Evolutionary conservation across 306 rosid species (phyloP), one percentile per base, ranked within the genome.

Genomic region (Prunus kanzakura): DNA sequence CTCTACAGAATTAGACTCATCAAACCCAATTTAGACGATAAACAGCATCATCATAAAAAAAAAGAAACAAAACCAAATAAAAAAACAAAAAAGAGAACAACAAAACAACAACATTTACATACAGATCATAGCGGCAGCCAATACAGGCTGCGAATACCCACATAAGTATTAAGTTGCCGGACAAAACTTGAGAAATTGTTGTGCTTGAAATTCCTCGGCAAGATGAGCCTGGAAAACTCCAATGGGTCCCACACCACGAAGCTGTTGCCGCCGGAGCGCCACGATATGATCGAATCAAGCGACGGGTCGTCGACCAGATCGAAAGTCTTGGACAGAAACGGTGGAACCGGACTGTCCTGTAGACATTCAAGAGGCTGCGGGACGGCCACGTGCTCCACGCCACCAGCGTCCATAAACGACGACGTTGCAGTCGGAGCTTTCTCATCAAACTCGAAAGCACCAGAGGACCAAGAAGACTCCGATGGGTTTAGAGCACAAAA

Each of bases 151-250:
- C 82, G 81, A 72, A 85, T 92, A 93, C 98, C 93, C 97, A 93
- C 98, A 85, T 93, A 93, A 91, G 98, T 91, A 77, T 93, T 93
- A 55, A 93, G 98, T 88, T 93, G 98, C 25, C 98, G 91, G 64
- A 93, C 97, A 79, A 93, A 93, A 83, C 98, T 93, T 82, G 98
- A 91, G 91, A 93, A 93, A 75, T 93, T 93, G 93, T 76, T 90
- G 88, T 93, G 98, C 91, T 93, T 93, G 98, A 93, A 93, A 84
- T 84, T 85, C 56, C 90, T 69, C 0, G 97, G 98, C 84, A 93
- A 81, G 16, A 93, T 67, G n/a, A 91, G 25, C 74, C 87, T 87
- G 1, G 96, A 74, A 70, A 93, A 87, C 86, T 91, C 94, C 71
- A 81, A 43, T 2, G 89, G 90, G 52, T 93, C 98, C 97, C 97